These are phyloP conservation scores for Mycosphaerella sp. DNA, from an alignment of 2,329 filamentous ascomycete genomes.

Conservation along the genomic window DNA sequence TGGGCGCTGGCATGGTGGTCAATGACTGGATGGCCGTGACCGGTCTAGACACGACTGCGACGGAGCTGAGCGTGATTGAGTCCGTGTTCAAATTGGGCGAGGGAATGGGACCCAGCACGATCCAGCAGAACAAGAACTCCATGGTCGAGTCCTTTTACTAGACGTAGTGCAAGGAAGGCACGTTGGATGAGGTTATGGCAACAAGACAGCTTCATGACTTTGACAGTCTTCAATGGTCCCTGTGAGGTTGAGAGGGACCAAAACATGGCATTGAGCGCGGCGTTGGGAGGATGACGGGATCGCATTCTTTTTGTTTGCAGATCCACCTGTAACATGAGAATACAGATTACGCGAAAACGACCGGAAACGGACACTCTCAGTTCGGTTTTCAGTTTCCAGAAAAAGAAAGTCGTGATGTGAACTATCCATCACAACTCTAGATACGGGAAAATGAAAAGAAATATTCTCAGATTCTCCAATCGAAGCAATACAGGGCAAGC, in stretches of 20 bases:
- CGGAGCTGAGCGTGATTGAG: slow-evolving; percentile 93
- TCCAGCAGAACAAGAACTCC: slow-evolving; percentile 88
- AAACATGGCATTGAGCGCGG: slow-evolving; percentile 4
- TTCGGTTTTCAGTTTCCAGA: neutral
- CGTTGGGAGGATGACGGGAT: neutral
- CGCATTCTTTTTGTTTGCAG: neutral
- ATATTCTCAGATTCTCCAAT: neutral
- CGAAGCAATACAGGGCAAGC: slow-evolving; percentile 1
- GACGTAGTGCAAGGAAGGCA: neutral
- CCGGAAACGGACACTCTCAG: neutral
- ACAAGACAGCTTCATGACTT: slow-evolving; percentile 1
- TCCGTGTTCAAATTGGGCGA: slow-evolving; percentile 92
- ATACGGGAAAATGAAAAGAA: neutral
- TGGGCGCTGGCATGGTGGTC: slow-evolving; percentile 95
- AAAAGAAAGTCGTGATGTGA: slow-evolving; percentile 4
- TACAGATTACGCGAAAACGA: neutral
- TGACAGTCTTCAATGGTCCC: neutral
- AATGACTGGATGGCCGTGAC: slow-evolving; percentile 98
- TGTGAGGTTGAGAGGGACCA: neutral
- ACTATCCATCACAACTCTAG: slow-evolving; percentile 3
- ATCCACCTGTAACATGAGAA: neutral
- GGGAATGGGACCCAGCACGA: slow-evolving; percentile 63
- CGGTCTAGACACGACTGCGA: slow-evolving; percentile 94
- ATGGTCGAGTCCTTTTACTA: slow-evolving; percentile 99
- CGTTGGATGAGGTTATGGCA: neutral